phyloP scores from a whole-genome alignment of 208 protist species.

The Leishmania gerbilli region DNA sequence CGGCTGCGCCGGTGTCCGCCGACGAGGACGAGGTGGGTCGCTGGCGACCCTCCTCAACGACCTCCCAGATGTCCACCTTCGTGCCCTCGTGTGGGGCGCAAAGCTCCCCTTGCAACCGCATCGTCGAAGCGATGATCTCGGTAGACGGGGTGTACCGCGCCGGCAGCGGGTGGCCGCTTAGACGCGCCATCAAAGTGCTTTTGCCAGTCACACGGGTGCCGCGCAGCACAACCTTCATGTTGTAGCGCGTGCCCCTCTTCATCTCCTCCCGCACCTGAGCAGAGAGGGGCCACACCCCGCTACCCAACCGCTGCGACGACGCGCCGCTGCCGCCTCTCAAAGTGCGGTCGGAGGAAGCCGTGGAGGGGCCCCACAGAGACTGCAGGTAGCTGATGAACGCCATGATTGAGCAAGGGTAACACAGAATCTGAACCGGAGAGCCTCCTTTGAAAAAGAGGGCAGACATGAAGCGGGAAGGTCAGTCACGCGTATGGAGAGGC shows the following conservation, averaged over 20 bases:
- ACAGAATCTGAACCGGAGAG: not conserved
- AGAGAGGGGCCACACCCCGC: constrained; percentile 60
- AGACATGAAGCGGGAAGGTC: not conserved
- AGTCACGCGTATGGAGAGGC: too few species aligned
- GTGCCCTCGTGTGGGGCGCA: constrained; percentile 49
- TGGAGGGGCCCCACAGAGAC: constrained; percentile 14
- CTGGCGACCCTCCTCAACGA: constrained; percentile 55
- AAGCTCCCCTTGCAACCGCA: constrained; percentile 45
- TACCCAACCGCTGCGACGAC: constrained; percentile 28
- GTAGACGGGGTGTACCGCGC: constrained; percentile 56
- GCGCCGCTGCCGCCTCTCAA: not conserved
- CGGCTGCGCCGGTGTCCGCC: constrained; percentile 1
- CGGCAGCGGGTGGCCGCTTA: constrained; percentile 48
- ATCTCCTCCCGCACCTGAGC: constrained; percentile 63
- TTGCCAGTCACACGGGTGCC: constrained; percentile 71
- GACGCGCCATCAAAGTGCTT: constrained; percentile 64
- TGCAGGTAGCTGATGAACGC: constrained; percentile 25
- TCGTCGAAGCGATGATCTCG: constrained; percentile 61
- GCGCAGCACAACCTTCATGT: constrained; percentile 85
- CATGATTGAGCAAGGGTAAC: constrained; percentile 2
- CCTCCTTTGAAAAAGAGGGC: not conserved
- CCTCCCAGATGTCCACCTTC: constrained; percentile 85
- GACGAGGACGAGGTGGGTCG: constrained; percentile 11
- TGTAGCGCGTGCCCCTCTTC: constrained; percentile 64
- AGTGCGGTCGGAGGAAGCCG: not conserved